Evolutionary conservation across 176 grass and related monocot genomes (phyloP), one percentile per base, ranked within the genome.

Genomic region (Tillandsia fasciculata): DNA sequence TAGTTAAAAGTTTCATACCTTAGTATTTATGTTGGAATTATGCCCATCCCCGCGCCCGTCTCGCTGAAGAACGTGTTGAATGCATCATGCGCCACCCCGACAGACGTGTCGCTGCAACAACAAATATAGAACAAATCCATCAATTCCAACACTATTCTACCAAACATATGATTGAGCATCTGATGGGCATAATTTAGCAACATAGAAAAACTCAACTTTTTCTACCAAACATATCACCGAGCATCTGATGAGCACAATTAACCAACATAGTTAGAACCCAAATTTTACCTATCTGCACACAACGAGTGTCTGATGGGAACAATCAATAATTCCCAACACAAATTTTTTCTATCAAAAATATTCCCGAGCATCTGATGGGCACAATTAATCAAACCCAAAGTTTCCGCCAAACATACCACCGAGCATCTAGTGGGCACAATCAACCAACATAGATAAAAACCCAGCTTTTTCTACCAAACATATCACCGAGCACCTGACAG

Each of bases 21-120:
- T n/a, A n/a, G n/a, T n/a, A n/a, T n/a, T n/a, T n/a, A n/a, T n/a
- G n/a, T n/a, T n/a, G n/a, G n/a, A n/a, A n/a, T n/a, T n/a, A n/a
- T n/a, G n/a, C n/a, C n/a, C n/a, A n/a, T 89, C 52, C 92, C 92
- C 0, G 92, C 64, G 12, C 88, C 79, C 0, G 92, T 96, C 76
- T 96, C 92, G 3, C 92, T 96, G 80, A 96, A 96, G 75, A 96
- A 96, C 1, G 92, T 96, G 81, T 96, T 96, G 83, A 96, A 96
- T 12, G 92, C 92, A 59, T 96, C 92, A 13, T 83, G 72, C 56
- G 85, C 83, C 18, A 84, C 72, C 0, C 88, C 88, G n/a, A 88
- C 80, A 1, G 85, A 47, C 65, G 80, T 91, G 69, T 88, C 88
- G 75, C 90, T 88, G 71, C 57, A 72, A 5, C 27, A 48, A 79